A percentile compares a stretch with the other conserved stretches of the same genome.
phyloP scores from a whole-genome alignment of 2,329 filamentous ascomycete genomes.

The Trichoderma sp. region DNA sequence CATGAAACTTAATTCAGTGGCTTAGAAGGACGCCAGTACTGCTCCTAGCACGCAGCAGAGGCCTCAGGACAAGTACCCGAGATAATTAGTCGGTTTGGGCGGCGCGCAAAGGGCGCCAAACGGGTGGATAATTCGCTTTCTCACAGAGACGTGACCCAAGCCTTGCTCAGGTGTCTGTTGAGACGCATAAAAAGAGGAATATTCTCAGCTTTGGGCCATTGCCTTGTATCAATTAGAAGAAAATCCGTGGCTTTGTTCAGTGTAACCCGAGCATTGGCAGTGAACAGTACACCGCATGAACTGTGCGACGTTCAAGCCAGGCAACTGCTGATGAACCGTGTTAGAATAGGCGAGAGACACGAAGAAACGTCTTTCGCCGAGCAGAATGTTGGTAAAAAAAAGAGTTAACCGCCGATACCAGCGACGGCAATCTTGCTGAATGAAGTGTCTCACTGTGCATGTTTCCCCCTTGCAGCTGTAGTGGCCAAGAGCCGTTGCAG shows the following conservation, averaged over 20 bases:
- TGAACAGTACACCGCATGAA: not conserved
- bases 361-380: not conserved
- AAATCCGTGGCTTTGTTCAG: not conserved
- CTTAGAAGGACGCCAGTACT: not conserved
- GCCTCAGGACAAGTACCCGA: not conserved
- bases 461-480: not conserved
- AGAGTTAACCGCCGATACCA: not conserved
- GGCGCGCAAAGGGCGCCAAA: not conserved
- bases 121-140: not conserved
- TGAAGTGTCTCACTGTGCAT: constrained; percentile 4
- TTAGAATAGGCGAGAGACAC: constrained; percentile 11
- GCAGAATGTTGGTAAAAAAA: not conserved
- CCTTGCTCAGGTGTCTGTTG: not conserved
- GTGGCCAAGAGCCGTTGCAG: too few species aligned
- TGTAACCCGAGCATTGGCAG: not conserved
- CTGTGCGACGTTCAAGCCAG: not conserved
- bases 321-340: constrained; percentile 6
- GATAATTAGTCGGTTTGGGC: not conserved
- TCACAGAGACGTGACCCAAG: not conserved
- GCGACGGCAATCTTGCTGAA: not conserved
- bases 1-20: not conserved
- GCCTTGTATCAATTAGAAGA: not conserved
- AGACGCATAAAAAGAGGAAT: not conserved
- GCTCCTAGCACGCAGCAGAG: not conserved
- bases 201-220: not conserved